Conservation (phyloP, 768 basidiomycete genomes). For the Leccinum arenicola region DNA sequence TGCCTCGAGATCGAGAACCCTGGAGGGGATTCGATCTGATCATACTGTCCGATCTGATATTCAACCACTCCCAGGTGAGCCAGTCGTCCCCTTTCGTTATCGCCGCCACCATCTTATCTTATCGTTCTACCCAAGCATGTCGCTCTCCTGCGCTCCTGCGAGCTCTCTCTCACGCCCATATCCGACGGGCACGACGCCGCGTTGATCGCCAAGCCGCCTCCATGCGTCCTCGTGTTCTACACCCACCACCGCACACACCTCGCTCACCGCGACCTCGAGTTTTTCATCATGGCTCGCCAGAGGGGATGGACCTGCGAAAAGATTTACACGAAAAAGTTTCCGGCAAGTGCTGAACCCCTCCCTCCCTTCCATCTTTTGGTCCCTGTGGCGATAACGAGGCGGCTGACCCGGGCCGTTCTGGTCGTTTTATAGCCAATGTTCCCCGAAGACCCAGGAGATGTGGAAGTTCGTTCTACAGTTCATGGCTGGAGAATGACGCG, state of each 20-base stretch:
- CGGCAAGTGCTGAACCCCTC: constrained; percentile 46
- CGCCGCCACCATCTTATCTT: background rate
- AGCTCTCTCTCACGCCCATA: constrained; percentile 33
- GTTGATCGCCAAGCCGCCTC: constrained; percentile 17
- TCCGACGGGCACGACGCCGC: constrained; percentile 17
- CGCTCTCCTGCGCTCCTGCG: constrained; percentile 75
- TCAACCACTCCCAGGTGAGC: constrained; percentile 87
- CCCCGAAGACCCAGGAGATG: constrained; percentile 80
- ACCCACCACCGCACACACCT: constrained; percentile 86
- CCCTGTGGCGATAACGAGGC: background rate
- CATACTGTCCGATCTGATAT: constrained; percentile 89
- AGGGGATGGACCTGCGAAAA: constrained; percentile 74
- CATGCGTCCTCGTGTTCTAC: constrained; percentile 77
- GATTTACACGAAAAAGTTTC: constrained; percentile 60
- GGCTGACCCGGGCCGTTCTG: background rate
- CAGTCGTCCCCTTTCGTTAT: background rate
- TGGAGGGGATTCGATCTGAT: constrained; percentile 65
- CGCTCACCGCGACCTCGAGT: constrained; percentile 78
- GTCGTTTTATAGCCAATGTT: constrained; percentile 72
- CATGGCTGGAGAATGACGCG: constrained; percentile 72
- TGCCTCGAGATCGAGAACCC: constrained; percentile 18
- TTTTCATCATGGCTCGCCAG: constrained; percentile 63
- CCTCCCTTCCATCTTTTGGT: background rate
- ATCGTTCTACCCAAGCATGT: constrained; percentile 56
- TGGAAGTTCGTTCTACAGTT: constrained; percentile 73